phyloP scores from a whole-genome alignment of 768 basidiomycete genomes.

The Leucocoprinus birnbaumii region DNA sequence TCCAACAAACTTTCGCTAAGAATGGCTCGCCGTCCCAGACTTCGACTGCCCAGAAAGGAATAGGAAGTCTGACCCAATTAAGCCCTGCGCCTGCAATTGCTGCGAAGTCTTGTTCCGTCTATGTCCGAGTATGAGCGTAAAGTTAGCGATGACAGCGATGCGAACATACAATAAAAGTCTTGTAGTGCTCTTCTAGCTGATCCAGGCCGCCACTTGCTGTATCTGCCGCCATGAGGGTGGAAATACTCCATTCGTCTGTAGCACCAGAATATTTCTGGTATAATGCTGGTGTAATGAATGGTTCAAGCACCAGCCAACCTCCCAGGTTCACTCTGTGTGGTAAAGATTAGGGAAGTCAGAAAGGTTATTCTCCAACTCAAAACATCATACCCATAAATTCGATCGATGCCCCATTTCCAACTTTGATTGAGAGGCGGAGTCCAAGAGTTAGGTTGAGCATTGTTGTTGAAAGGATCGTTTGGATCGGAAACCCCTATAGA shows the following conservation, averaged over 20 bases:
- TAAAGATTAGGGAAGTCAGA: background rate
- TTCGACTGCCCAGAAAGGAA: slow-evolving; percentile 87
- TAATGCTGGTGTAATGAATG: slow-evolving; percentile 63
- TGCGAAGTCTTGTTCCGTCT: slow-evolving; percentile 92
- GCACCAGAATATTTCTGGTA: slow-evolving; percentile 64
- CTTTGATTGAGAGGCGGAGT: slow-evolving; percentile 73
- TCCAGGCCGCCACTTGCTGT: slow-evolving; percentile 42
- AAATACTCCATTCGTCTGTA: slow-evolving; percentile 76
- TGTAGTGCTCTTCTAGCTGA: slow-evolving; percentile 77
- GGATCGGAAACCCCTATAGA: slow-evolving; percentile 61
- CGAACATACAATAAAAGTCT: slow-evolving; percentile 73
- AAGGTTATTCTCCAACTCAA: background rate
- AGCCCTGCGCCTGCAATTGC: slow-evolving; percentile 86
- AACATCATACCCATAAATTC: slow-evolving; percentile 33
- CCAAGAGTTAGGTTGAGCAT: slow-evolving; percentile 75
- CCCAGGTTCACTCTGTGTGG: slow-evolving; percentile 66
- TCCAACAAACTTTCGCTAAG: slow-evolving; percentile 72
- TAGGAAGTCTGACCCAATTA: slow-evolving; percentile 81
- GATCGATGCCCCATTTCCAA: slow-evolving; percentile 70
- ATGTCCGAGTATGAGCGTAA: background rate
- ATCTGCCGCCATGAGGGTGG: slow-evolving; percentile 59
- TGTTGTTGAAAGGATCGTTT: slow-evolving; percentile 71
- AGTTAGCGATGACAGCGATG: background rate
- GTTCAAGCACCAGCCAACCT: slow-evolving; percentile 77
- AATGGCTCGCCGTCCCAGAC: slow-evolving; percentile 74